Conservation (phyloP, 306 rosid genomes). For the Quercus cerris region DNA sequence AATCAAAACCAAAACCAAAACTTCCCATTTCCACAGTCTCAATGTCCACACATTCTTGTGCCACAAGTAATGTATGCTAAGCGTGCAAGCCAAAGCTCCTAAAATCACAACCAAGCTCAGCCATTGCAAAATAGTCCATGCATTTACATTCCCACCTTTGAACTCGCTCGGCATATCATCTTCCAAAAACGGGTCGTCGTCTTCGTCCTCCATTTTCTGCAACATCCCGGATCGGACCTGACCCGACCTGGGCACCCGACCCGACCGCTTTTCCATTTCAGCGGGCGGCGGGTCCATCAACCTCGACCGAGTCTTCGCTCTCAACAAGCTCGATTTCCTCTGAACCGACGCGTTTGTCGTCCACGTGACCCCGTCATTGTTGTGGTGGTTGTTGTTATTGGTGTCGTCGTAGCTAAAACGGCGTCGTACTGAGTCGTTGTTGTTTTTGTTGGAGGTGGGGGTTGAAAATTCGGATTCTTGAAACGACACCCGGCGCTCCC, state of each 20-base stretch:
- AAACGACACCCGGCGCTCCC: conserved; percentile 62
- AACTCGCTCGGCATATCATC: conserved; percentile 68
- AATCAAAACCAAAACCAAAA: conserved; percentile 61
- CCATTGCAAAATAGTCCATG: conserved; percentile 61
- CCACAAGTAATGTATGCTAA: conserved; percentile 36
- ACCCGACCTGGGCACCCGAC: conserved; percentile 44
- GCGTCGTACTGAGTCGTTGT: conserved; percentile 36
- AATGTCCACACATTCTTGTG: conserved; percentile 48
- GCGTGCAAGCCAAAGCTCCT: conserved; percentile 44
- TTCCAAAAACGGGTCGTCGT: conserved; percentile 69
- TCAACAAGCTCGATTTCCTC: conserved; percentile 42
- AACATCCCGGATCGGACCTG: conserved; percentile 53
- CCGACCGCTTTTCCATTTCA: conserved; percentile 45
- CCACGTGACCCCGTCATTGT: conserved; percentile 61
- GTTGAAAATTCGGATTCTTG: not conserved
- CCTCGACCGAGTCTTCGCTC: conserved; percentile 59
- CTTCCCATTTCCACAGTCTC: conserved; percentile 82
- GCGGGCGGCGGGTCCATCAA: conserved; percentile 82
- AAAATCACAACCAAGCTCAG: conserved; percentile 58
- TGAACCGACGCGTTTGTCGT: conserved; percentile 65
- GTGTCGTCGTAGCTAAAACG: conserved; percentile 30
- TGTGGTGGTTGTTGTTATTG: not conserved
- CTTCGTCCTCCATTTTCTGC: conserved; percentile 55
- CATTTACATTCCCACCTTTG: conserved; percentile 29
- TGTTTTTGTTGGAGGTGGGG: not conserved